Evolutionary conservation across 2,329 filamentous ascomycete species (phyloP).

Genomic region (Parastagonospora avenae): DNA sequence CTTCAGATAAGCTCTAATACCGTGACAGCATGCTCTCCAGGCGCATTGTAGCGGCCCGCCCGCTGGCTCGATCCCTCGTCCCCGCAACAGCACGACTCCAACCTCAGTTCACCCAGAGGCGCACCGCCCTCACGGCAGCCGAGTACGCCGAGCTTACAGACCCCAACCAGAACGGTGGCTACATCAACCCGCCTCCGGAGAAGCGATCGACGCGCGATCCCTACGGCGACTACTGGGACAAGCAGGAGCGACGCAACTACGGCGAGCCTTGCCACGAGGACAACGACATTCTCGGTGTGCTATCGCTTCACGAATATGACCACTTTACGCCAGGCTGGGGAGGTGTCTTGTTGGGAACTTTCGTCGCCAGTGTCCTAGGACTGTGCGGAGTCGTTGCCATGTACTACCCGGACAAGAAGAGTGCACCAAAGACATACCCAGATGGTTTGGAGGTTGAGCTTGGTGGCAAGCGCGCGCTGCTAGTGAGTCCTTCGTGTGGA

Average conservation of each 20-base stretch:
- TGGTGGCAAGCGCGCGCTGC: slow-evolving; percentile 51
- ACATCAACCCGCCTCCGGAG: slow-evolving; percentile 75
- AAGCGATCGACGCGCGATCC: slow-evolving; percentile 95
- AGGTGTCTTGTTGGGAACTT: slow-evolving; percentile 59
- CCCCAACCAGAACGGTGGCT: slow-evolving; percentile 80
- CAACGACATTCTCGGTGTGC: slow-evolving; percentile 88
- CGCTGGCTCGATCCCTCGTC: slow-evolving; percentile 45
- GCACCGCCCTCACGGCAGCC: slow-evolving; percentile 39
- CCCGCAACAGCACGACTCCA: slow-evolving; percentile 34
- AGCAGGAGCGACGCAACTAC: slow-evolving; percentile 95
- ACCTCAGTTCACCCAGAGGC: slow-evolving; percentile 45
- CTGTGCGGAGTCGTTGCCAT: slow-evolving; percentile 48
- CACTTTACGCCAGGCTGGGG: slow-evolving; percentile 78
- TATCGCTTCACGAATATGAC: slow-evolving; percentile 87
- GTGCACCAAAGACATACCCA: slow-evolving; percentile 52
- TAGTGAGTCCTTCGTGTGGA: slow-evolving; percentile 34
- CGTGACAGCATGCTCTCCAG: slow-evolving; percentile 49
- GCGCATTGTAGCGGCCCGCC: slow-evolving; percentile 49
- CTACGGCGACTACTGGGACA: slow-evolving; percentile 93
- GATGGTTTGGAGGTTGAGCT: slow-evolving; percentile 56
- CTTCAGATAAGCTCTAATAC: slow-evolving; percentile 49
- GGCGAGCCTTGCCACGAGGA: slow-evolving; percentile 97
- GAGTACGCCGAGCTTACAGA: slow-evolving; percentile 54
- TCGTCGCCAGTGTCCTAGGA: slow-evolving; percentile 48
- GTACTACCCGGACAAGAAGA: slow-evolving; percentile 54